Evolutionary conservation across 2,329 filamentous ascomycete genomes (phyloP), one percentile per base, ranked within the genome.

Genomic region (Aspergillus alliaceus): DNA sequence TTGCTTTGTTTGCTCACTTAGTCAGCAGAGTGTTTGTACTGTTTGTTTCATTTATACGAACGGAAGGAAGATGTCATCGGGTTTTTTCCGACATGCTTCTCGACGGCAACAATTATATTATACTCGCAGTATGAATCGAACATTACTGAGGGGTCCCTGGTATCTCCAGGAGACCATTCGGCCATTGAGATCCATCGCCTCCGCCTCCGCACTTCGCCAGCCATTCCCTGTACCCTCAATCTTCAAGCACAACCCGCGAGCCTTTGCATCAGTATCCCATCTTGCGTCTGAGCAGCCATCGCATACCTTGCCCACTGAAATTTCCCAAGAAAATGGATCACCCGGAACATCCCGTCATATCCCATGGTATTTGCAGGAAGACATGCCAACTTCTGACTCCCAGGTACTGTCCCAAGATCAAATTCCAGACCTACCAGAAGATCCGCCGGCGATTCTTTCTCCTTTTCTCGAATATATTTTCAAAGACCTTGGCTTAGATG

Each of bases 361-460:
- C 7, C 90, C 90, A 6, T 98, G 95, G 95, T 98, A 97, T 73
- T 85, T 75, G 22, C 87, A 95, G 69, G 86, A 90, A 63, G 84
- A 90, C 59, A 66, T 76, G 6, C 73, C 78, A 12, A 61, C 66
- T 6, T 60, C 70, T 8, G 69, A 75, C 31, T 69, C 77, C n/a
- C 70, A 77, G 4, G 67, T 84, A 39, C 77, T 80, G 50, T 76
- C 82, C 34, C 77, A 80, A 49, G 85, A 87, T 66, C 74, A 77
- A 48, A 77, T 90, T 20, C 88, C 88, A 29, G 78, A 84, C 18
- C 76, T 89, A 1, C 93, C 93, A 0, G 76, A 81, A 1, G 82
- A 87, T 56, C 79, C 91, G 0, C 95, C 95, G 0, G 77, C 84
- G 1, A 80, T 97, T 15, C 80, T 97, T 5, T 75, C 84, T 25